Evolutionary conservation across 345 rosid species (phyloP).

Genomic region (Euphorbia lathyris): DNA sequence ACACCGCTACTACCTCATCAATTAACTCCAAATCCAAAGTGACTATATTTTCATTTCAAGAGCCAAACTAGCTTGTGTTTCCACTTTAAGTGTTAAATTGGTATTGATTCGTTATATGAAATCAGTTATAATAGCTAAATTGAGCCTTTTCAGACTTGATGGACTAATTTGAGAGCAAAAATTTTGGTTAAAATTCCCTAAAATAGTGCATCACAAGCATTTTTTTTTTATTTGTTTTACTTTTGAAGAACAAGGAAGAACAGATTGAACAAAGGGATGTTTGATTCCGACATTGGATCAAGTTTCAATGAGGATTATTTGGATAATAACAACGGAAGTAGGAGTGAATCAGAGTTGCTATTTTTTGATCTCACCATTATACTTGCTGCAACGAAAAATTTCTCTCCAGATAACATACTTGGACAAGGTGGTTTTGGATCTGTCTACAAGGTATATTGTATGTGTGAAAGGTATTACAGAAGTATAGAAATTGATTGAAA

Average conservation of each 20-base stretch:
- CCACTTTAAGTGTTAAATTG: no score
- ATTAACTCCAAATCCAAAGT: no score
- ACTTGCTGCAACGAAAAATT: constrained; percentile 29
- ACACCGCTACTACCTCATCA: no score
- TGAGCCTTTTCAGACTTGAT: background rate
- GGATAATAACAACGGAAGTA: background rate
- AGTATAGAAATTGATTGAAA: no score
- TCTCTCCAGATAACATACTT: constrained; percentile 20
- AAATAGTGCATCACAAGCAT: background rate
- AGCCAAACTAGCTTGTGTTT: no score
- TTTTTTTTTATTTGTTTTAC: background rate
- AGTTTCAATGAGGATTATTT: no score
- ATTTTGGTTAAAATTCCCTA: background rate
- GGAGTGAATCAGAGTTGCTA: constrained; percentile 3
- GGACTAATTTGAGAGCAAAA: background rate
- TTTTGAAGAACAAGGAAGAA: background rate
- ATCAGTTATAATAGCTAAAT: no score
- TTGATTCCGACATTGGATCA: background rate
- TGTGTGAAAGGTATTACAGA: background rate
- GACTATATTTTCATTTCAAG: no score
- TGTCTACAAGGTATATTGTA: constrained; percentile 31
- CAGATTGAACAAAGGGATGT: background rate
- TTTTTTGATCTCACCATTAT: constrained; percentile 17
- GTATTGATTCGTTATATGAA: background rate
- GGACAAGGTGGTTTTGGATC: constrained; percentile 45